Conservation (phyloP, 2,329 filamentous ascomycete genomes). For the Colletotrichum graminicola region DNA sequence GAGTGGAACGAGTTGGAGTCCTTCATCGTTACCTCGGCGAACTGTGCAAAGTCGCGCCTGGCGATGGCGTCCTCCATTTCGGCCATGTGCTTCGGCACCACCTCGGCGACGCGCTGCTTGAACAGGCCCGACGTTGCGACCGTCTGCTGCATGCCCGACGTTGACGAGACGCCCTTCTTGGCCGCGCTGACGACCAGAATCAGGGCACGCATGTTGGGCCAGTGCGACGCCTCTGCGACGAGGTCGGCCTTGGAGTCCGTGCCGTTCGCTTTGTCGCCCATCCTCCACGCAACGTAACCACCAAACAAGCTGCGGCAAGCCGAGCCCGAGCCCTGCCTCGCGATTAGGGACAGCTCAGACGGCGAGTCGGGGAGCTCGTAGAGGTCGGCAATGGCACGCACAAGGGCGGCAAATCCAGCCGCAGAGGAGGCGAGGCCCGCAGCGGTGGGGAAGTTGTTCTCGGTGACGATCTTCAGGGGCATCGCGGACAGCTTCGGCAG, state of each 20-base stretch:
- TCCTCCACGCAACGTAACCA: conserved; percentile 95
- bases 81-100: conserved; percentile 87
- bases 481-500: conserved; percentile 85
- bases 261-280: conserved; percentile 81
- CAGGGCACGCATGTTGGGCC: conserved; percentile 94
- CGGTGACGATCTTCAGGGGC: conserved; percentile 87
- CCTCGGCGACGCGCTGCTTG: conserved; percentile 76
- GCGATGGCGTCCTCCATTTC: conserved; percentile 86
- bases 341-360: conserved; percentile 87
- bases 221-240: conserved; percentile 89
- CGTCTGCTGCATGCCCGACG: conserved; percentile 96
- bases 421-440: conserved; percentile 85
- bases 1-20: conserved; percentile 98
- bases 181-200: conserved; percentile 92
- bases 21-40: conserved; percentile 93
- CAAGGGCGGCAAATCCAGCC: conserved; percentile 76
- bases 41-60: conserved; percentile 83
- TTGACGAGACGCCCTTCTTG: conserved; percentile 96
- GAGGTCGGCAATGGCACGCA: conserved; percentile 90
- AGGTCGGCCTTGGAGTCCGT: conserved; percentile 89
- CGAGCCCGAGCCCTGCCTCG: conserved; percentile 92
- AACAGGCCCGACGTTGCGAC: conserved; percentile 93
- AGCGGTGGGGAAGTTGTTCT: conserved; percentile 99
- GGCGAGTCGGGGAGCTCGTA: conserved; percentile 87
- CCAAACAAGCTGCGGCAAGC: conserved; percentile 95